Percentiles rank a stretch among this genome's conserved stretches.
These are phyloP conservation scores for Fraxinus floribunda DNA, from an alignment of 305 asterid species.

Conservation along the genomic window DNA sequence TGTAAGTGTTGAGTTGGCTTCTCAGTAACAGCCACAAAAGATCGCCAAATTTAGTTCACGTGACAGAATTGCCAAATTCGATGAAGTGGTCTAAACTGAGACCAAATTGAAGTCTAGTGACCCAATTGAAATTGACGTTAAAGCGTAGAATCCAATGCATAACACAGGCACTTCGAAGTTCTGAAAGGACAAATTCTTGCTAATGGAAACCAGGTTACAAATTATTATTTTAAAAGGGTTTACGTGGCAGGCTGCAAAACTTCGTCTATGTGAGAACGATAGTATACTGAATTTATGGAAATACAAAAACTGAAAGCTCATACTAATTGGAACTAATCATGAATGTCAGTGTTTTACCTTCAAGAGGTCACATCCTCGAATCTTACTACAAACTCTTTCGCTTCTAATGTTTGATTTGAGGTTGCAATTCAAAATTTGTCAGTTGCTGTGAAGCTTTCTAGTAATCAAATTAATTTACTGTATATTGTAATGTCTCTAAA, in stretches of 20 bases:
- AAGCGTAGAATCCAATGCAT: neutral
- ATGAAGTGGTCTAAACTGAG: neutral
- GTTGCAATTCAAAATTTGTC: neutral
- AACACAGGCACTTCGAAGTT: neutral
- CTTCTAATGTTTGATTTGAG: neutral
- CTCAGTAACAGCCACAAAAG: neutral
- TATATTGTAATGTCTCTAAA: neutral
- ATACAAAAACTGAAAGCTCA: neutral
- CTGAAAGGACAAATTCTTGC: neutral
- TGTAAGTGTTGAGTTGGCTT: neutral
- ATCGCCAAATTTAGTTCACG: neutral
- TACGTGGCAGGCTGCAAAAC: neutral
- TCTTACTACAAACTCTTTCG: neutral
- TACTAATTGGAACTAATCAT: neutral
- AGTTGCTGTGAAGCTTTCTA: neutral
- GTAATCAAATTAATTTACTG: neutral
- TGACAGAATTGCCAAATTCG: neutral
- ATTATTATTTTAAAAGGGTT: neutral
- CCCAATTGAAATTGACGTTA: neutral
- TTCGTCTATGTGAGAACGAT: neutral
- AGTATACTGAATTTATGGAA: neutral
- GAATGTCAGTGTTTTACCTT: neutral
- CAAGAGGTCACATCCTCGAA: neutral
- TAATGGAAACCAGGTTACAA: neutral
- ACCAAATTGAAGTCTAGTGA: neutral